A percentile compares a stretch with the other conserved stretches of the same genome.
phyloP scores from a whole-genome alignment of 805 yeast genomes.

The Ascoidea rubescens region DNA sequence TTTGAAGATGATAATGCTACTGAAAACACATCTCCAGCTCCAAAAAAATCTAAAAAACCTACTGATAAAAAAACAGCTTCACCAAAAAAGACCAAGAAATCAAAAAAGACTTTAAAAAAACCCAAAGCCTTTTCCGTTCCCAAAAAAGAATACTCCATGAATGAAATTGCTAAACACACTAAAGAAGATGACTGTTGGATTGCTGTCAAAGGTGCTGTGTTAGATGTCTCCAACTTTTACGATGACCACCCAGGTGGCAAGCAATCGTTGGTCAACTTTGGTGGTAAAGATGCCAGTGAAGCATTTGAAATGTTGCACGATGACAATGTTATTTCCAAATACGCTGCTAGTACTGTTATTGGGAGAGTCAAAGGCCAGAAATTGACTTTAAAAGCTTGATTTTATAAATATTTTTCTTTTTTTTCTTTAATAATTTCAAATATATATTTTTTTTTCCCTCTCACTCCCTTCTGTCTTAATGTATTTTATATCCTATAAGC shows the following conservation, averaged over 20 bases:
- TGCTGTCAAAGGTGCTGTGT: slow-evolving; percentile 35
- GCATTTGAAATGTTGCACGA: slow-evolving; percentile 42
- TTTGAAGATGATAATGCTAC: slow-evolving; percentile 13
- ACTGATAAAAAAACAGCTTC: slow-evolving; percentile 4
- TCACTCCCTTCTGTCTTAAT: too few relatives aligned
- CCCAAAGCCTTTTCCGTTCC: slow-evolving; percentile 25
- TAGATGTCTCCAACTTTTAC: slow-evolving; percentile 32
- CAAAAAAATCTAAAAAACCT: slow-evolving; percentile 1
- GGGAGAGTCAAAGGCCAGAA: slow-evolving; percentile 33
- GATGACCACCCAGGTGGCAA: slow-evolving; percentile 47
- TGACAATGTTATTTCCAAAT: slow-evolving; percentile 36
- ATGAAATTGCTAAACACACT: slow-evolving; percentile 35
- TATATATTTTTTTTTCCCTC: too few relatives aligned
- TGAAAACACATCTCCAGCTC: not conserved
- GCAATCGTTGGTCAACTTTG: slow-evolving; percentile 33
- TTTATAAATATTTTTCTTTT: not conserved
- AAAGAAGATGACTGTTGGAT: slow-evolving; percentile 37
- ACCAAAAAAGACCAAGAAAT: slow-evolving; percentile 10
- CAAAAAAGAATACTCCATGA: slow-evolving; percentile 28
- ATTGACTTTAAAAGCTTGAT: not conserved
- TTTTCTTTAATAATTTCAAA: not conserved
- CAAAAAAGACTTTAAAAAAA: slow-evolving; percentile 2
- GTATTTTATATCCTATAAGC: too few relatives aligned
- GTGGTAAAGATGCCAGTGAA: slow-evolving; percentile 35
- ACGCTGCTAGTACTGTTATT: slow-evolving; percentile 32